Base-by-base conservation (phyloP, 2,329 filamentous ascomycete genomes). In the Gaeumannomyces sp. region DNA sequence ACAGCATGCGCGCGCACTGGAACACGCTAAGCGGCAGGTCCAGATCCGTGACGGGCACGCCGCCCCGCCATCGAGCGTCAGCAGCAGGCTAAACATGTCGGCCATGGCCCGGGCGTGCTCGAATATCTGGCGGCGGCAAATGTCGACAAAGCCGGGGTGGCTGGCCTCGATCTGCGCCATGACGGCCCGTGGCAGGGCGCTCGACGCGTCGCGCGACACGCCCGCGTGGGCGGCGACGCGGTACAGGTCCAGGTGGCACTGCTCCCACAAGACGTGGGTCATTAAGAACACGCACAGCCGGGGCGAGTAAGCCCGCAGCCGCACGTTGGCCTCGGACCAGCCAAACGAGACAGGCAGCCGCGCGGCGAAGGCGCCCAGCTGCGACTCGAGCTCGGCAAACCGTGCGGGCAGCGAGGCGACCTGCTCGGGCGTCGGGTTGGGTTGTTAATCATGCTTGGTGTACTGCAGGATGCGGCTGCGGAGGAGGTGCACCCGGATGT, bases 241-340 rank as follows among this genome's bases (percentile, higher is more conserved):
- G 67, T 84, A 85, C 3, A 86, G 74, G 69, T 86, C 83, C 67
- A 83, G 83, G 68, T 85, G 79, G 65, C 83, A 86, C 67, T 85
- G 83, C 33, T 82, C 77, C 83, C 83, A 85, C 82, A 81, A 84
- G 11, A 86, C 76, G 67, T 86, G 83, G 13, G 85, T 85, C 83
- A 85, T 85, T 69, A 85, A 76, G 66, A 83, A 86, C 58, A 84
- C 82, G 66, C 83, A 84, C 6, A 86, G 77, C 4, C 84, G 77
- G 2, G 83, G 81, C 1, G 84, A 86, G 68, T 85, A 86, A 3
- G 83, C 81, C 7, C 84, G 80, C 29, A 86, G 74, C 19, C 83
- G 79, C 4, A 85, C 74, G 35, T 85, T 85, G 67, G 77, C 81
- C 66, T 85, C 83, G 14, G 82, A 85, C 71, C 84, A 86, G 60